Percentiles rank a stretch among this genome's conserved stretches.
phyloP scores from a whole-genome alignment of 202 grass and related monocot genomes.

The Elaeis oleifera region DNA sequence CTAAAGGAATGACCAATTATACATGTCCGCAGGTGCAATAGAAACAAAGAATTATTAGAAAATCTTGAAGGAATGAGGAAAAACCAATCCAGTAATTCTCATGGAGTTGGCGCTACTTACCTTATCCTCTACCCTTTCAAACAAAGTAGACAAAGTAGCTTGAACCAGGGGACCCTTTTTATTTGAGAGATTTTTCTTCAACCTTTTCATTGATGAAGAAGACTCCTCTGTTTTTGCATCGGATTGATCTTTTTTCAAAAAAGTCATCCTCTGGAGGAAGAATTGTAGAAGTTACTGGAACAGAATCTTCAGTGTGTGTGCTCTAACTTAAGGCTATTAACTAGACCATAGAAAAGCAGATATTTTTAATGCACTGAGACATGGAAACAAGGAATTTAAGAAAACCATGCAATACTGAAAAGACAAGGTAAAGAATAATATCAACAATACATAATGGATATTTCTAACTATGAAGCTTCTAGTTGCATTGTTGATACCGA shows the following conservation, averaged over 20 bases:
- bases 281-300: conserved; percentile 2
- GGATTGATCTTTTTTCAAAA: conserved; percentile 30
- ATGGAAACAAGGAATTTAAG: background rate
- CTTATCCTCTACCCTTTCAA: conserved; percentile 61
- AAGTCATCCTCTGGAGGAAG: conserved; percentile 21
- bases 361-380: conserved; percentile 1
- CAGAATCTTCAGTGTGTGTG: conserved; percentile 22
- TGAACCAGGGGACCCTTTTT: conserved; percentile 67
- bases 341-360: too few species aligned
- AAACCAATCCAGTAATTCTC: too few species aligned
- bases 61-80: too few species aligned
- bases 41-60: background rate
- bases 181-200: conserved; percentile 23
- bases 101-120: conserved; percentile 24
- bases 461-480: conserved; percentile 1
- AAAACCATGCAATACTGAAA: background rate
- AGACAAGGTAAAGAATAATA: background rate
- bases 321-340: background rate
- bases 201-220: conserved; percentile 6
- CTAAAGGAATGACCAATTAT: too few species aligned
- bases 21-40: too few species aligned
- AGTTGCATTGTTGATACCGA: conserved; percentile 7
- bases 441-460: background rate
- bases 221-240: conserved; percentile 28
- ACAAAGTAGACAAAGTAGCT: conserved; percentile 71